Conservation (phyloP, 2,329 filamentous ascomycete genomes). For the Fusarium guadeloupense region DNA sequence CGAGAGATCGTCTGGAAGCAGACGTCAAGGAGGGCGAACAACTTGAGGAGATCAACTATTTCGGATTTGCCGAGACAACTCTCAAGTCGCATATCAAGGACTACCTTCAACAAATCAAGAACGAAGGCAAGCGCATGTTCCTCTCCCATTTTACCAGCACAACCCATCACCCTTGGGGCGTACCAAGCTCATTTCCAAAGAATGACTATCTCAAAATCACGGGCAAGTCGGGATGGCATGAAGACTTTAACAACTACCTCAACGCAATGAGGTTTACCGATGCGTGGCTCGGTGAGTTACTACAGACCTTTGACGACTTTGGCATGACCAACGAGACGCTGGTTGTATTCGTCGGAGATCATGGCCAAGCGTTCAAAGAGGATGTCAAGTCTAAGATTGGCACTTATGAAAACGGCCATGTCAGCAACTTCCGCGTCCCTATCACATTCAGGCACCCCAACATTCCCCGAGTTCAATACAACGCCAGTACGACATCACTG, state of each 20-base stretch:
- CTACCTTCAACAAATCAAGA: slow-evolving; percentile 42
- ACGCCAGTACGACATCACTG: slow-evolving; percentile 46
- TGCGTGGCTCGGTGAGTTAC: slow-evolving; percentile 45
- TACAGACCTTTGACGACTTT: slow-evolving; percentile 46
- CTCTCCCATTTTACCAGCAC: slow-evolving; percentile 51
- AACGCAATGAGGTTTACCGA: slow-evolving; percentile 49
- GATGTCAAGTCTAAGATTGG: slow-evolving; percentile 43
- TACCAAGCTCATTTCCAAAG: slow-evolving; percentile 32
- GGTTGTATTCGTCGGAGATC: slow-evolving; percentile 48
- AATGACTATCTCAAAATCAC: slow-evolving; percentile 28
- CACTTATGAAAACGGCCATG: slow-evolving; percentile 48
- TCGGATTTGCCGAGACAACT: slow-evolving; percentile 47
- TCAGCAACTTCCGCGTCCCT: slow-evolving; percentile 48
- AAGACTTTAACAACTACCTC: slow-evolving; percentile 48
- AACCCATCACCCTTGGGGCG: slow-evolving; percentile 47
- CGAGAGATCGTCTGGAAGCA: slow-evolving; percentile 41
- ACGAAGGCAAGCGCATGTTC: slow-evolving; percentile 48
- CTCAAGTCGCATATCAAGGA: slow-evolving; percentile 47
- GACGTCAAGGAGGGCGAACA: slow-evolving; percentile 26
- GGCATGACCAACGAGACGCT: slow-evolving; percentile 49
- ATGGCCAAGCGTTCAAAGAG: slow-evolving; percentile 49
- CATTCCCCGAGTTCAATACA: slow-evolving; percentile 45
- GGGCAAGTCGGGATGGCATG: slow-evolving; percentile 41
- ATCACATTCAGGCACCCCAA: slow-evolving; percentile 48
- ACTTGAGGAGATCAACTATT: slow-evolving; percentile 46